Base-by-base conservation (phyloP, 768 basidiomycete species). In the Xanthoconium purpureum region DNA sequence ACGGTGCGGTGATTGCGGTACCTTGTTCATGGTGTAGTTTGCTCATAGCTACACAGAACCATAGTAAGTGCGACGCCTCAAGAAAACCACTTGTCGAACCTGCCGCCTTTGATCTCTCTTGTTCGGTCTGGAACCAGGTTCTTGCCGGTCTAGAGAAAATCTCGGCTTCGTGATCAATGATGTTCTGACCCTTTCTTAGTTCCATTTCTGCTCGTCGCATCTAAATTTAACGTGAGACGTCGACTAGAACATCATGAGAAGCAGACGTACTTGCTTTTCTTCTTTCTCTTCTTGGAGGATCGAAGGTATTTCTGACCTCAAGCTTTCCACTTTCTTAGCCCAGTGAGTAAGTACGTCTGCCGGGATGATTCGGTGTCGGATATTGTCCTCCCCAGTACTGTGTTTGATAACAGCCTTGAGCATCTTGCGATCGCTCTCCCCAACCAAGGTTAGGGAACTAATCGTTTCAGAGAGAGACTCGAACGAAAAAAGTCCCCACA, bases 51-150 rank as follows among this genome's bases (percentile, higher is more conserved):
- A 62, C 55, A 50, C 35, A 37, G 29, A 12, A 3, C 18, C 24
- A 32, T 9, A 13, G 46, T 69, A 15, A 64, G 56, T 42, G 20
- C 12, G 10, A 24, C 5, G 24, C 51, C 8, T 39, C 17, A 44
- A 45, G n/a, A 24, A 50, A 33, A 45, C 32, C 4, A 17, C 38
- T 12, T 2, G 18, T 47, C 61, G 40, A 59, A 96, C 94, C 88
- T 83, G 88, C 84, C 6, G 93, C 81, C 57, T 81, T 83, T 59
- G 78, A 73, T 75, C 90, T 98, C 64, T 97, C 93, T 70, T 88
- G 89, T 54, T 80, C 78, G 10, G 80, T 84, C 74, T 98, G 97
- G 80, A 99, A 99, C 97, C 97, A 99, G n/a, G 94, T 98, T 63
- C 96, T 82, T 17, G 94, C 93, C 6, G 97, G 97, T 55, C 95